Percentiles rank a stretch among this genome's conserved stretches.
phyloP scores from a whole-genome alignment of 495 filamentous ascomycete genomes.

The Ascobolus immersus region DNA sequence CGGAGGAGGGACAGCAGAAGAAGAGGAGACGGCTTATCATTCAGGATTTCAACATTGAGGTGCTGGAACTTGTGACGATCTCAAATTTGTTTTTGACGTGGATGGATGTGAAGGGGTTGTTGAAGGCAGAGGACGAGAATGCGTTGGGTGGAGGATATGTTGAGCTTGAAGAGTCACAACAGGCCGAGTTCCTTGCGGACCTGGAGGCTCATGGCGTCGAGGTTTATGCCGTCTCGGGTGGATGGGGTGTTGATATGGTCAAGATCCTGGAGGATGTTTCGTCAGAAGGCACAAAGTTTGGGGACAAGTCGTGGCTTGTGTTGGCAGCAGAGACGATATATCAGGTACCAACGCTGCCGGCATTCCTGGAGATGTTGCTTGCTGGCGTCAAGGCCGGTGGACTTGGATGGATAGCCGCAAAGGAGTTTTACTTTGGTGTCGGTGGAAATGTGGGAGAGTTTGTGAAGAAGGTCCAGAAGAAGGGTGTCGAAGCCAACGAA shows the following conservation, averaged over 20 bases:
- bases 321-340: slow-evolving; percentile 92
- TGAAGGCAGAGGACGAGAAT: slow-evolving; percentile 1
- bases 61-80: slow-evolving; percentile 63
- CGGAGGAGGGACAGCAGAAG: slow-evolving; percentile 20
- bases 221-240: slow-evolving; percentile 55
- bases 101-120: slow-evolving; percentile 25
- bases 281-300: too few species aligned
- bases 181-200: slow-evolving; percentile 33
- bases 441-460: slow-evolving; percentile 86
- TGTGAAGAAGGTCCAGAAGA: slow-evolving; percentile 30
- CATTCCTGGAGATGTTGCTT: slow-evolving; percentile 51
- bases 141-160: slow-evolving; percentile 38
- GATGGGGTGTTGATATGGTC: slow-evolving; percentile 49
- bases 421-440: slow-evolving; percentile 88
- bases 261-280: too few species aligned
- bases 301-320: too few species aligned
- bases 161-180: slow-evolving; percentile 39
- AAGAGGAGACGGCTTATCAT: slow-evolving; percentile 20
- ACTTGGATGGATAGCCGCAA: slow-evolving; percentile 58
- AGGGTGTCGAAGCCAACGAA: slow-evolving; percentile 31
- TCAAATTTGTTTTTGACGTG: slow-evolving; percentile 72
- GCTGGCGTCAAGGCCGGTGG: slow-evolving; percentile 16
- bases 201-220: slow-evolving; percentile 30
- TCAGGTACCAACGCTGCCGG: slow-evolving; percentile 41
- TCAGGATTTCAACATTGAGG: slow-evolving; percentile 70